These are phyloP conservation scores for Xylaria grammica DNA, from an alignment of 495 filamentous ascomycete species.

Conservation along the genomic window DNA sequence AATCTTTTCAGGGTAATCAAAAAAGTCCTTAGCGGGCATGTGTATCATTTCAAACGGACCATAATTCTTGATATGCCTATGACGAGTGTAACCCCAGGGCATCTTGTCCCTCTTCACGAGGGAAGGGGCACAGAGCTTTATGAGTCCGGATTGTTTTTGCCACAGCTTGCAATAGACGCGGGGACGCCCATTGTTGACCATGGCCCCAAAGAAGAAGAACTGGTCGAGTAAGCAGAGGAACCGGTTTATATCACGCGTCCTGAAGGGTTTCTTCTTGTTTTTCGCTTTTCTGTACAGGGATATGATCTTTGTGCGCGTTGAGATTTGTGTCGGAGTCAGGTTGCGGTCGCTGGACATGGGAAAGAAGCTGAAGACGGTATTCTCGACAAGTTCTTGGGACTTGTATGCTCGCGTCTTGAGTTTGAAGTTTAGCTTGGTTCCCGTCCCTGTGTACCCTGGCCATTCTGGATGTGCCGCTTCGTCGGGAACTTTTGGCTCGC, in stretches of 20 bases:
- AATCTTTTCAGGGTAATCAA: too few species aligned
- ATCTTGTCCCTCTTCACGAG: too few species aligned
- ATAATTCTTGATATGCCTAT: background rate
- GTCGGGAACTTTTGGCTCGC: background rate
- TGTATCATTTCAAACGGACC: background rate
- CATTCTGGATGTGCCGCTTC: background rate
- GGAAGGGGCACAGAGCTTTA: too few species aligned
- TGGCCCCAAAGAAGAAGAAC: slow-evolving; percentile 9
- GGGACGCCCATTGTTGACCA: background rate
- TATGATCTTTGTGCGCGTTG: background rate
- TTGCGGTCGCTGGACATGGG: background rate
- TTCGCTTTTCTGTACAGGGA: background rate
- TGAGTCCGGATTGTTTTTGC: too few species aligned
- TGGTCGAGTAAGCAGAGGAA: slow-evolving; percentile 5
- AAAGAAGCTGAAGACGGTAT: slow-evolving; percentile 4
- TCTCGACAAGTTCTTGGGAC: background rate
- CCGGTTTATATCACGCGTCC: background rate
- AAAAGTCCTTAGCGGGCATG: too few species aligned
- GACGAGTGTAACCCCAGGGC: background rate
- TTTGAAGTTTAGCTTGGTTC: background rate
- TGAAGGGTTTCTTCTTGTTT: background rate
- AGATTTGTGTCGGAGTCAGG: background rate
- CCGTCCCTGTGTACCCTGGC: background rate
- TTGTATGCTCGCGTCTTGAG: background rate
- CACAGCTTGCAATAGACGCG: too few species aligned